These are phyloP conservation scores for Arachis stenosperma DNA, from an alignment of 306 rosid genomes.

Conservation along the genomic window DNA sequence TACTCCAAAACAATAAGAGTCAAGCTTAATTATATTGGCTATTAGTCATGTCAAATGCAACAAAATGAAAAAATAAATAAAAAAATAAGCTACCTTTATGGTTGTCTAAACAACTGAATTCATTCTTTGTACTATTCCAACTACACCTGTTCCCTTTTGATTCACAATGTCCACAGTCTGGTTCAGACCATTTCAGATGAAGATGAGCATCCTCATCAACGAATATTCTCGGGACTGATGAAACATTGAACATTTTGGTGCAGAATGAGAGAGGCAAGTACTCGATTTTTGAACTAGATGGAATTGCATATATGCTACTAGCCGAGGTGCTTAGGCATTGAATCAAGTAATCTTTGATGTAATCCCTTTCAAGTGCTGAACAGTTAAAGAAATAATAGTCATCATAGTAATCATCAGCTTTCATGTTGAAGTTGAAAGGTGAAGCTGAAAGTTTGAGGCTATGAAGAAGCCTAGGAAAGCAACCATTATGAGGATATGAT, in stretches of 20 bases:
- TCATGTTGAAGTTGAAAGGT: conserved; percentile 15
- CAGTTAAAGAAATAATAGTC: conserved; percentile 41
- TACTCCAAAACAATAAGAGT: background rate
- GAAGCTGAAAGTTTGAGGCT: conserved; percentile 33
- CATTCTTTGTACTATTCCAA: conserved; percentile 19
- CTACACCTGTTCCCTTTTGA: conserved; percentile 36
- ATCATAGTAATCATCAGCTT: background rate
- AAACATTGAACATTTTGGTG: conserved; percentile 38
- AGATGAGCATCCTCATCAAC: background rate
- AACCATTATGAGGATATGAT: conserved; percentile 17
- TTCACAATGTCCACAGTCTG: conserved; percentile 46
- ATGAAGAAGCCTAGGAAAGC: conserved; percentile 15
- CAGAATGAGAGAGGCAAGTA: background rate
- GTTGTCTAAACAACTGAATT: conserved; percentile 26
- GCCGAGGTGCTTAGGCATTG: conserved; percentile 30
- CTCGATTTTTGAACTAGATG: rapidly evolving
- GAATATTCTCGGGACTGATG: conserved; percentile 1
- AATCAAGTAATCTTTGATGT: rapidly evolving
- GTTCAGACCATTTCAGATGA: conserved; percentile 37
- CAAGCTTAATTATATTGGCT: background rate
- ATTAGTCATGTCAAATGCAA: background rate
- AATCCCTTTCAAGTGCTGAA: background rate
- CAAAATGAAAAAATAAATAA: too few relatives aligned
- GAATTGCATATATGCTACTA: conserved; percentile 2
- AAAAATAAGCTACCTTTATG: conserved; percentile 7